Percentiles rank a stretch among this genome's conserved stretches.
These are phyloP conservation scores for Marchantia paleacea DNA, from an alignment of 225 moss, liverwort and hornwort species.

Conservation along the genomic window DNA sequence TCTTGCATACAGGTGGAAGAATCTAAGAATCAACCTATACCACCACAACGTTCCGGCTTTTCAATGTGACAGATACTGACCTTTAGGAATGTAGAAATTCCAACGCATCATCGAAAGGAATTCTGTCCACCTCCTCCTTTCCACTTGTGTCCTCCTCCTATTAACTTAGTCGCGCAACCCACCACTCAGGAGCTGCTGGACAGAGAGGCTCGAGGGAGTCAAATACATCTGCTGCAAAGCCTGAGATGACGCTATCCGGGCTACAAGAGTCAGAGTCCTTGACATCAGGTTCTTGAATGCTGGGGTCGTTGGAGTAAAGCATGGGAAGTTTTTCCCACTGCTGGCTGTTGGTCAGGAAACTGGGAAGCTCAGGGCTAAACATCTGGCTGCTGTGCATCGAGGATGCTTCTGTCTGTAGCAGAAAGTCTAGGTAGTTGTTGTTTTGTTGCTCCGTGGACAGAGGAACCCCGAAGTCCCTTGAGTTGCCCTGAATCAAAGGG, in stretches of 20 bases:
- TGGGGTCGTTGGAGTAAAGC: slow-evolving; percentile 66
- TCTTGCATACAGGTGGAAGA: slow-evolving; percentile 12
- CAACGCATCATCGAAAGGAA: background rate
- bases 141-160: background rate
- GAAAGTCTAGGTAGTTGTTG: slow-evolving; percentile 93
- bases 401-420: slow-evolving; percentile 79
- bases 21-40: background rate
- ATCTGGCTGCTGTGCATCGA: slow-evolving; percentile 72
- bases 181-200: slow-evolving; percentile 57
- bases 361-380: slow-evolving; percentile 87
- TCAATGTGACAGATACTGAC: background rate
- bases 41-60: background rate
- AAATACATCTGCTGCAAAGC: slow-evolving; percentile 88
- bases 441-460: slow-evolving; percentile 50
- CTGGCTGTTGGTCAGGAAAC: slow-evolving; percentile 66
- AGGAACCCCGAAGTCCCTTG: slow-evolving; percentile 54
- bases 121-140: background rate
- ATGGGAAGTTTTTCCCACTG: slow-evolving; percentile 94
- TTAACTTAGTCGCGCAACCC: slow-evolving; percentile 41
- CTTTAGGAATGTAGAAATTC: background rate
- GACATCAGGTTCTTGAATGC: slow-evolving; percentile 52
- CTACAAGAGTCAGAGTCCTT: slow-evolving; percentile 84
- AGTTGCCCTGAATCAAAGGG: slow-evolving; percentile 37
- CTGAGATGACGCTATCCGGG: slow-evolving; percentile 90
- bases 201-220: slow-evolving; percentile 83